Evolutionary conservation across 495 filamentous ascomycete species (phyloP), one percentile per base, ranked within the genome.

Genomic region (Aspergillus cavernicola): DNA sequence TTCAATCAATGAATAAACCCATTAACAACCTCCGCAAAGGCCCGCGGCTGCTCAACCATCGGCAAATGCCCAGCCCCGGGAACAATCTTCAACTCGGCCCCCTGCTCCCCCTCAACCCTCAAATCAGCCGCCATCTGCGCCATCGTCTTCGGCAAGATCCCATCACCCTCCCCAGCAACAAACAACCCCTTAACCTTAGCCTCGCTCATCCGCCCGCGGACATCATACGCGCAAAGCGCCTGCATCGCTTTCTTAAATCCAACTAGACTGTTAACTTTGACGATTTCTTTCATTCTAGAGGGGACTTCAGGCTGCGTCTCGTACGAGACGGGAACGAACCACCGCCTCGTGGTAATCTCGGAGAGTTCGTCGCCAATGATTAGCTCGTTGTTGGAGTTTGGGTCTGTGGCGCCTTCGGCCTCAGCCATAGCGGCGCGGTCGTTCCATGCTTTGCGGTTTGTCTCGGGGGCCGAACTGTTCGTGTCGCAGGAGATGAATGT

Each of bases 401-500:
- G 52, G 46, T 69, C 57, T 2, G 50, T 59, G 18, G 76, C 75
- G 26, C 76, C 76, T 40, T 84, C 76, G 19, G 70, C 67, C 64
- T 87, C 84, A 0, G 83, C 80, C n/a, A 90, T 61, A 2, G 73
- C 82, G 47, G 87, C 86, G 13, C 89, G 84, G 40, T 89, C 86
- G 47, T 79, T 81, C 89, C 89, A 93, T 2, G 86, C 86, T 40
- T 80, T 80, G 6, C 80, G 80, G 69, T 92, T 92, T 16, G 83
- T 82, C 28, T 83, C 72, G 37, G 84, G 84, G 0, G 79, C 78
- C 7, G 80, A 75, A 6, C 79, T 79, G 65, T 87, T 90, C 60
- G 88, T 91, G 67, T 92, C 89, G 70, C 88, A 92, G 9, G 85
- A 77, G 31, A 92, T 72, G 67, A 91, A 87, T 6, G 70, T 71